phyloP scores from a whole-genome alignment of 176 grass and related monocot genomes.

The Triticum dicoccoides region DNA sequence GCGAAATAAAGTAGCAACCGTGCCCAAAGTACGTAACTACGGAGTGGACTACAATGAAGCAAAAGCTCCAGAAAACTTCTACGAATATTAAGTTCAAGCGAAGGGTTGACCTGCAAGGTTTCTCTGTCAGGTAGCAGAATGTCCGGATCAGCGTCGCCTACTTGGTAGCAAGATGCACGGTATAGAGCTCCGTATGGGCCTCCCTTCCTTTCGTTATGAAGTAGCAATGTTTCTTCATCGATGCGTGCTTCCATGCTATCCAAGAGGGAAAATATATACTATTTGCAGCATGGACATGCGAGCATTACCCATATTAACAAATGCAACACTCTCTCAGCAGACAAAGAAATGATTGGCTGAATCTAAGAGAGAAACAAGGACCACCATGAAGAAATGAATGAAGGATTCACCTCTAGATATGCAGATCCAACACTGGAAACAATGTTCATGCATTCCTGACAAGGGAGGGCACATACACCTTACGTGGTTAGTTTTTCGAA shows the following conservation, averaged over 20 bases:
- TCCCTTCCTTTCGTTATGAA: neutral
- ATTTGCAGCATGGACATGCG: conserved; percentile 8
- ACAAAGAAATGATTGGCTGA: conserved; percentile 40
- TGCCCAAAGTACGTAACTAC: neutral
- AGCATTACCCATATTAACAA: conserved; percentile 18
- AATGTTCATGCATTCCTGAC: conserved; percentile 55
- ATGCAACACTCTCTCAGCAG: conserved; percentile 9
- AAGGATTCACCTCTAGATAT: conserved; percentile 36
- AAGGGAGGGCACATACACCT: conserved; percentile 9
- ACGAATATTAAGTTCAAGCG: conserved; percentile 18
- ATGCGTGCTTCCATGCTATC: conserved; percentile 25
- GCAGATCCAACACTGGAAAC: conserved; percentile 50
- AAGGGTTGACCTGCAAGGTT: conserved; percentile 32
- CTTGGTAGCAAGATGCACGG: conserved; percentile 10
- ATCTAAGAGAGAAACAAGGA: conserved; percentile 36
- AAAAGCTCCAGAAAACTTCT: neutral
- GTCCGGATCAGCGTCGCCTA: conserved; percentile 19
- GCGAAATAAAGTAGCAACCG: too few species aligned
- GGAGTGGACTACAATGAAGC: neutral
- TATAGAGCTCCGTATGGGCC: conserved; percentile 24
- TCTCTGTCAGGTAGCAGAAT: conserved; percentile 36
- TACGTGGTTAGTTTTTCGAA: conserved; percentile 27
- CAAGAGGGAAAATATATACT: neutral
- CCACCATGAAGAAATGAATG: conserved; percentile 13
- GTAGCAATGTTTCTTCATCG: neutral